Base-by-base conservation (phyloP, 495 filamentous ascomycete genomes). In the Halenospora varia region DNA sequence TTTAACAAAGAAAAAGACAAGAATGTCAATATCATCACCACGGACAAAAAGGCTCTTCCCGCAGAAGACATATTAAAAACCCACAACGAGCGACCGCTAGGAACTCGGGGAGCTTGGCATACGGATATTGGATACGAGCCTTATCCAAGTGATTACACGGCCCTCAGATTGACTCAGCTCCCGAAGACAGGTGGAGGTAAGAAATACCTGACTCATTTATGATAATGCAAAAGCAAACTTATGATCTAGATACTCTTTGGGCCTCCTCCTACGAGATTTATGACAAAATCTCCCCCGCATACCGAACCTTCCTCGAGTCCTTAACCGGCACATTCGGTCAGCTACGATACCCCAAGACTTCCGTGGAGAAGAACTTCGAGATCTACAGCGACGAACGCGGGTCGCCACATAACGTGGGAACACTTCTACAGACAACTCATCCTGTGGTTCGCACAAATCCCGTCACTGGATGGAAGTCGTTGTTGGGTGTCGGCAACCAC, bases 401-500 rank as follows among this genome's bases (percentile, higher is more conserved):
- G 11, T 74, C 82, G 0, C 88, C 88, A 0, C 79, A 82, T 63
- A 92, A 92, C 63, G 69, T 79, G 0, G 88, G 86, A 50, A 75
- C 75, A 2, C 70, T 76, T 10, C 71, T 91, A 6, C 75, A 71
- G 22, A 82, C 85, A 3, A 69, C 81, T 18, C 88, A 93, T 57
- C 88, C 88, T 6, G 74, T 92, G 9, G 78, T 92, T 40, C 77
- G 88, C 2, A 79, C 88, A 15, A 82, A 94, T 57, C 88, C 88
- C 2, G 63, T 70, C 47, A 64, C 62, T 29, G 49, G 10, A 6
- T 47, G 62, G 62, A 92, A 90, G 68, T 85, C 85, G 24, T 74
- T 93, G 11, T 93, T 88, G 65, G 74, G 88, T 63, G 90, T 90
- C 67, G 86, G 86, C 3, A 88, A 88, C 39, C 92, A 91, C 67